These are phyloP conservation scores for Gynandropsis gynandra DNA, from an alignment of 345 rosid genomes.

Conservation along the genomic window DNA sequence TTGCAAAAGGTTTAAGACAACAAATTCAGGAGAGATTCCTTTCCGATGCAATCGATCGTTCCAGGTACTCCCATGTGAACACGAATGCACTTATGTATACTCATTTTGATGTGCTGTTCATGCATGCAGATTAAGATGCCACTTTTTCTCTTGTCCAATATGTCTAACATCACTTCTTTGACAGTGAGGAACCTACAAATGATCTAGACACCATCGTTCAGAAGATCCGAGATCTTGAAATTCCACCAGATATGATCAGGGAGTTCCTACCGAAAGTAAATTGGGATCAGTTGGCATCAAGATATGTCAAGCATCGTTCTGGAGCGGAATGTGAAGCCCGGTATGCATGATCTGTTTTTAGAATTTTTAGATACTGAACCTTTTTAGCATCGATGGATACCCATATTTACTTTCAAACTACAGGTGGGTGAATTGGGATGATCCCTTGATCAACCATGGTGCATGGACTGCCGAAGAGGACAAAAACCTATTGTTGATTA, in stretches of 20 bases:
- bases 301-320: slow-evolving; percentile 46
- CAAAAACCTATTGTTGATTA: slow-evolving; percentile 43
- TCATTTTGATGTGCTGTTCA: neutral
- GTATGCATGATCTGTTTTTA: slow-evolving; percentile 35
- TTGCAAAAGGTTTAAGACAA: slow-evolving; percentile 62
- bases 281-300: slow-evolving; percentile 75
- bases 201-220: slow-evolving; percentile 44
- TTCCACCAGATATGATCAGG: slow-evolving; percentile 59
- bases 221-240: slow-evolving; percentile 57
- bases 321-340: slow-evolving; percentile 86
- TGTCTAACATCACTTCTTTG: slow-evolving; percentile 16
- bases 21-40: slow-evolving; percentile 68
- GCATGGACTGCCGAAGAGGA: slow-evolving; percentile 70
- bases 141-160: neutral
- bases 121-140: neutral
- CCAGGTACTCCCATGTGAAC: slow-evolving; percentile 37
- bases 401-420: slow-evolving; percentile 1
- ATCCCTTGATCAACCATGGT: slow-evolving; percentile 58
- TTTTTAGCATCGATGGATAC: slow-evolving; percentile 7
- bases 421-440: slow-evolving; percentile 88
- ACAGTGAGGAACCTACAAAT: slow-evolving; percentile 45
- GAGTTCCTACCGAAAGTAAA: slow-evolving; percentile 74
- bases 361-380: neutral
- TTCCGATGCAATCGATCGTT: slow-evolving; percentile 43
- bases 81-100: slow-evolving; percentile 8